These are phyloP conservation scores for Lipomyces kockii DNA, from an alignment of 805 yeast genomes.

Conservation along the genomic window DNA sequence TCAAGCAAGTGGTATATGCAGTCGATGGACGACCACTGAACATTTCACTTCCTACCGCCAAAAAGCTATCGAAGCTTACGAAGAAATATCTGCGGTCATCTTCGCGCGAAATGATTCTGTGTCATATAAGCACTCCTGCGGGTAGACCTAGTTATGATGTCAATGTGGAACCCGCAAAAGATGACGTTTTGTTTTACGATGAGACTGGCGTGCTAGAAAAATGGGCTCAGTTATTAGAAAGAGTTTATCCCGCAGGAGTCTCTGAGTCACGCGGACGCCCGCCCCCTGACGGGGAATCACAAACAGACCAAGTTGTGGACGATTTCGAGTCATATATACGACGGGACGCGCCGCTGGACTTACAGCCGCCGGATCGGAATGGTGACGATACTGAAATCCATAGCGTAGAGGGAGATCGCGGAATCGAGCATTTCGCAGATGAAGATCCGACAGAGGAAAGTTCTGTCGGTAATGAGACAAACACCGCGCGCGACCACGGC, in stretches of 20 bases:
- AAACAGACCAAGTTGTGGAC: background rate
- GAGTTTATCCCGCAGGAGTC: slow-evolving; percentile 8
- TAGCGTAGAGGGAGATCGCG: background rate
- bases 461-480: background rate
- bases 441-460: background rate
- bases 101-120: slow-evolving; percentile 71
- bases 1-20: slow-evolving; percentile 52
- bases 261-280: background rate
- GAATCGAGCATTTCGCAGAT: background rate
- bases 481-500: slow-evolving; percentile 5
- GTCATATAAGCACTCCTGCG: slow-evolving; percentile 65
- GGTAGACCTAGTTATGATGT: slow-evolving; percentile 63
- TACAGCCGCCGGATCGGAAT: background rate
- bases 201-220: slow-evolving; percentile 74
- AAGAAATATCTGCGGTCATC: slow-evolving; percentile 56
- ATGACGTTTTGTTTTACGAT: slow-evolving; percentile 73
- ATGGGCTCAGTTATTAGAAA: slow-evolving; percentile 20
- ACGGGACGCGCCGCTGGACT: background rate
- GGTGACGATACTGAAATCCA: background rate
- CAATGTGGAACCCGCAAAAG: slow-evolving; percentile 82
- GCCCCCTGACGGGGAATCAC: background rate
- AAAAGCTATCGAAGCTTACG: slow-evolving; percentile 54
- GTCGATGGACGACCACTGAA: slow-evolving; percentile 73
- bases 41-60: slow-evolving; percentile 62
- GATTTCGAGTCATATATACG: background rate